These are phyloP conservation scores for Pyrenochaeta sp. DNA, from an alignment of 2,329 filamentous ascomycete species.

Conservation along the genomic window DNA sequence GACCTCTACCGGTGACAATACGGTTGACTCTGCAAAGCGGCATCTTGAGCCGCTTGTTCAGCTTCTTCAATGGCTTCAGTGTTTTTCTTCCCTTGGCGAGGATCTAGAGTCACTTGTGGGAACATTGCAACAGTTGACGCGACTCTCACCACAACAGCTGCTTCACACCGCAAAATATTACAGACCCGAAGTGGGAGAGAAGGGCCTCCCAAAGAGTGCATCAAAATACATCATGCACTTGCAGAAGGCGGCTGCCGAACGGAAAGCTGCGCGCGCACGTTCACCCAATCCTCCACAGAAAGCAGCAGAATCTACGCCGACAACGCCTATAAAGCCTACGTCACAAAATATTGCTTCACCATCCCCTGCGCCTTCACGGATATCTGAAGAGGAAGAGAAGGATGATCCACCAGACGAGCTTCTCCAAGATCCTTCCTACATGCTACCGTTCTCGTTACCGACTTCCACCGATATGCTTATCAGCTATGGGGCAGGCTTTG, in stretches of 20 bases:
- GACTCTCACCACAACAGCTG: slow-evolving; percentile 85
- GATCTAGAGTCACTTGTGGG: slow-evolving; percentile 88
- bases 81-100: slow-evolving; percentile 92
- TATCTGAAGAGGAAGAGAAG: slow-evolving; percentile 64
- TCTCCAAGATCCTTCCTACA: slow-evolving; percentile 86
- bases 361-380: slow-evolving; percentile 43
- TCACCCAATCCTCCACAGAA: slow-evolving; percentile 48
- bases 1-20: slow-evolving; percentile 83
- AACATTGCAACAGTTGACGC: slow-evolving; percentile 87
- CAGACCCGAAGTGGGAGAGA: slow-evolving; percentile 93
- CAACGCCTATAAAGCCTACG: slow-evolving; percentile 41
- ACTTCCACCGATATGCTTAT: slow-evolving; percentile 98
- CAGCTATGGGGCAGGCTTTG: slow-evolving; percentile 92
- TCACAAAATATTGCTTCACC: slow-evolving; percentile 32
- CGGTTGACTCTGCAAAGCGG: slow-evolving; percentile 80
- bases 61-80: slow-evolving; percentile 95
- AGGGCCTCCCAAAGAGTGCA: slow-evolving; percentile 85
- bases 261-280: slow-evolving; percentile 46
- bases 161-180: slow-evolving; percentile 94
- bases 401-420: slow-evolving; percentile 77
- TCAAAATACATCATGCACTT: slow-evolving; percentile 85
- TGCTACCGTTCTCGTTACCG: slow-evolving; percentile 93
- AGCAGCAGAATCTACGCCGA: slow-evolving; percentile 39
- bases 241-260: slow-evolving; percentile 73
- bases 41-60: slow-evolving; percentile 93